Percentiles rank a stretch among this genome's conserved stretches.
Conservation (phyloP, 305 asterid genomes). For the Fraxinus velutina region DNA sequence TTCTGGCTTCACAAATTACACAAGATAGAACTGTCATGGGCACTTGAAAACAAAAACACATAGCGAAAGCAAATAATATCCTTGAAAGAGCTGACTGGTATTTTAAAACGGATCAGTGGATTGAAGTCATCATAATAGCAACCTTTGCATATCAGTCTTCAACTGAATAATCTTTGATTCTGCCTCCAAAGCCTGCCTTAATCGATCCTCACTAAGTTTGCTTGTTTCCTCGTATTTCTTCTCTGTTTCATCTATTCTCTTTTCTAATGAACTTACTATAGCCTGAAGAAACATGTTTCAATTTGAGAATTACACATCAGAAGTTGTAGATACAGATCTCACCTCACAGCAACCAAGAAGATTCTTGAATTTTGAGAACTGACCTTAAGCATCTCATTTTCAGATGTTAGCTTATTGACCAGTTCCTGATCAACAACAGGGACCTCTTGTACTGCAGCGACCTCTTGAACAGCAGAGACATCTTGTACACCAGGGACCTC, state of each 20-base stretch:
- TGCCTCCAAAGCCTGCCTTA: slow-evolving; percentile 70
- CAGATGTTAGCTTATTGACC: slow-evolving; percentile 52
- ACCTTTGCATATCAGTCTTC: slow-evolving; percentile 78
- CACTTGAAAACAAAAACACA: not conserved
- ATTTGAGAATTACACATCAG: slow-evolving; percentile 23
- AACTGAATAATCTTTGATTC: slow-evolving; percentile 63
- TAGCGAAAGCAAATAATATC: slow-evolving; percentile 3
- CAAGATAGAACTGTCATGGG: not conserved
- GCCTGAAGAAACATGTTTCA: slow-evolving; percentile 41
- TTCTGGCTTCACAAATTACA: slow-evolving; percentile 16
- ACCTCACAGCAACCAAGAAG: slow-evolving; percentile 5
- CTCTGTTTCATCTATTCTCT: slow-evolving; percentile 66
- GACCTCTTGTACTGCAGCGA: slow-evolving; percentile 25
- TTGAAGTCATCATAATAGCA: slow-evolving; percentile 4
- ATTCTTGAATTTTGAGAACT: slow-evolving; percentile 16
- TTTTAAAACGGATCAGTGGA: slow-evolving; percentile 12
- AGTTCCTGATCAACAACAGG: slow-evolving; percentile 49
- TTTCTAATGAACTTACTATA: slow-evolving; percentile 62
- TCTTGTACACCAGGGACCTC: slow-evolving; percentile 24
- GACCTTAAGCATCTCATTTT: slow-evolving; percentile 80
- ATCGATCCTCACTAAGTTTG: slow-evolving; percentile 61
- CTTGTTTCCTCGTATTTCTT: slow-evolving; percentile 62
- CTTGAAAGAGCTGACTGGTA: slow-evolving; percentile 11
- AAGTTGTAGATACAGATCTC: slow-evolving; percentile 22
- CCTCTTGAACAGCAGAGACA: slow-evolving; percentile 25